A percentile compares a stretch with the other conserved stretches of the same genome.
phyloP scores from a whole-genome alignment of 495 filamentous ascomycete genomes.

The Penicillium desertorum region DNA sequence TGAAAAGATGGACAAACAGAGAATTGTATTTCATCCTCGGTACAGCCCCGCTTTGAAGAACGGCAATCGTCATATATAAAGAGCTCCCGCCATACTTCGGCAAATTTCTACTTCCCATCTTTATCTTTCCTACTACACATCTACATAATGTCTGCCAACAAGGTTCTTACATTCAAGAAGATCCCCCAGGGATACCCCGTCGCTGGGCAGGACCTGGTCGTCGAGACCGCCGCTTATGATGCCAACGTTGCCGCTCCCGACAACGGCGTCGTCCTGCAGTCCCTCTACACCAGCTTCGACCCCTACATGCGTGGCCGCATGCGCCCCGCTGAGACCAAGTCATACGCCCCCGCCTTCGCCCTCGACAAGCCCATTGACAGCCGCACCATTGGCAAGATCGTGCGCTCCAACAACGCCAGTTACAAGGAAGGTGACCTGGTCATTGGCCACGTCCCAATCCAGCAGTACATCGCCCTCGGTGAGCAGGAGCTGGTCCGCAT shows the following conservation, averaged over 20 bases:
- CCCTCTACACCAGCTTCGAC: conserved; percentile 80
- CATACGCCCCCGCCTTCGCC: conserved; percentile 59
- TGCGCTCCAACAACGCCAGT: conserved; percentile 60
- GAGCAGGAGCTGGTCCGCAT: conserved; percentile 34
- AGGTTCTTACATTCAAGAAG: conserved; percentile 75
- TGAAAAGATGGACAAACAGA: not conserved
- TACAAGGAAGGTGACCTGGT: conserved; percentile 69
- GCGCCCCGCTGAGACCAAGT: conserved; percentile 52
- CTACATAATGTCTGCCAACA: conserved; percentile 57
- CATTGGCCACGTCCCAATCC: conserved; percentile 56
- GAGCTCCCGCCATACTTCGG: conserved; percentile 2
- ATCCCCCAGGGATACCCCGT: conserved; percentile 68
- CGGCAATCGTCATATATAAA: conserved; percentile 12
- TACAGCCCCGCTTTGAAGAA: conserved; percentile 21
- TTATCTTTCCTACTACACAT: conserved; percentile 7
- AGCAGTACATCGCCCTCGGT: conserved; percentile 55
- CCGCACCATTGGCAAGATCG: conserved; percentile 57
- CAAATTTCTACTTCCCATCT: conserved; percentile 1
- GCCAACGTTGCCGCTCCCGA: conserved; percentile 59
- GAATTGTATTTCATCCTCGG: conserved; percentile 16
- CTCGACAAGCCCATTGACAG: conserved; percentile 60
- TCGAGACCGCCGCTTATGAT: conserved; percentile 69
- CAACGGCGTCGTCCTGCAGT: conserved; percentile 70
- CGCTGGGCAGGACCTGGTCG: conserved; percentile 66
- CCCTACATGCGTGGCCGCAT: conserved; percentile 81